These are phyloP conservation scores for Flagelloscypha sp. DNA, from an alignment of 768 basidiomycete genomes.

Conservation along the genomic window DNA sequence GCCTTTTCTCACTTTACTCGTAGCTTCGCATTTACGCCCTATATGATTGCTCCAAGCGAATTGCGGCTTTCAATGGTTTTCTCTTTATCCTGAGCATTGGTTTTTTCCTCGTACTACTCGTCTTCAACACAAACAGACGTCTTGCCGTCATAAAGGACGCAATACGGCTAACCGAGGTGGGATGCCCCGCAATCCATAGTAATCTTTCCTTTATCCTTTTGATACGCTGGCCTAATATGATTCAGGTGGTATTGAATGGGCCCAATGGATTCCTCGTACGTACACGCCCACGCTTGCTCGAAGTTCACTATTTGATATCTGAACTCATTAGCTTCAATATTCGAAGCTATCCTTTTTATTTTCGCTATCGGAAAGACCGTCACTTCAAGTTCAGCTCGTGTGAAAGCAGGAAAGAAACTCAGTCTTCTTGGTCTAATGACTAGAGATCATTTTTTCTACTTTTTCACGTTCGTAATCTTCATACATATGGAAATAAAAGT, in stretches of 20 bases:
- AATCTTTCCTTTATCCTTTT: no score
- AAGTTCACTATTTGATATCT: neutral
- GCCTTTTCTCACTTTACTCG: no score
- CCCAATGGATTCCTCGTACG: conserved; percentile 36
- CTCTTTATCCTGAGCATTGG: conserved; percentile 33
- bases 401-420: conserved; percentile 17
- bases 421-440: conserved; percentile 22
- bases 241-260: conserved; percentile 38
- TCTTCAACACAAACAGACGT: conserved; percentile 28
- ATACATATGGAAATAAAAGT: no score
- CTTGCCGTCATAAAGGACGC: conserved; percentile 27
- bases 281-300: neutral
- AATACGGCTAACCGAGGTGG: conserved; percentile 28
- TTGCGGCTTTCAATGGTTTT: conserved; percentile 29
- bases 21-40: conserved; percentile 38
- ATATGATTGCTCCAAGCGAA: conserved; percentile 29
- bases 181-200: conserved; percentile 33
- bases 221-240: no score
- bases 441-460: conserved; percentile 38
- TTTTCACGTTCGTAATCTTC: conserved; percentile 29
- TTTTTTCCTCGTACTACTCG: conserved; percentile 32
- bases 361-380: conserved; percentile 30
- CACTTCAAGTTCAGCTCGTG: conserved; percentile 9
- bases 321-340: conserved; percentile 24
- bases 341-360: conserved; percentile 32